Evolutionary conservation across 1,284 basidiomycete genomes (phyloP), one percentile per base, ranked within the genome.

Genomic region (Austroboletus novae-zelandiae): DNA sequence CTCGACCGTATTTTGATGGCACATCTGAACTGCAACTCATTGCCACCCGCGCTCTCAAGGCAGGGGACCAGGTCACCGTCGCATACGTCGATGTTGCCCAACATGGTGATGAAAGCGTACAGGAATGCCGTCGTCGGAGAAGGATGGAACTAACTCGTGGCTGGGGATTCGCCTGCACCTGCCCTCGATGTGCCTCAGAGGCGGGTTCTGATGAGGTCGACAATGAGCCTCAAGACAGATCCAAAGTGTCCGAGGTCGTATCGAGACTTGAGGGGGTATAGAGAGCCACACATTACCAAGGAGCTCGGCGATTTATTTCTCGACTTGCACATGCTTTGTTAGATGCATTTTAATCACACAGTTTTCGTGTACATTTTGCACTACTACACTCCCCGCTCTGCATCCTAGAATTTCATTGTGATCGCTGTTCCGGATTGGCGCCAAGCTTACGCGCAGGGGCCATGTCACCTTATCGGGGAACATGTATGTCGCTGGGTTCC

Each of bases 91-190:
- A 90, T 57, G 78, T 83, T 54, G 68, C 72, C 1, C 76, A 78
- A 58, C 77, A 74, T 49, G 65, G 72, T 4, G 78, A 63, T 37
- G 86, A 89, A 66, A 73, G 74, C 25, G 52, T 63, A 9, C 65
- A 70, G 6, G 80, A 84, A 29, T 80, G 82, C 45, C 74, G 84
- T 46, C 73, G 79, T 43, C 76, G 85, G 45, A 74, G 89, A 53
- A 78, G 89, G 25, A 73, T 76, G 57, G 86, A 89, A 67, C 76
- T 91, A 36, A 86, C 80, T n/a, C 75, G 83, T 40, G 89, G 89
- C 34, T 91, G 89, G 89, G 75, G 77, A 54, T 89, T 91, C 63
- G 80, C 84, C 23, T 91, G 89, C 63, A 67, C 72, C 45, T 91
- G 89, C 64, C 65, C 74, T 46, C 77, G 79, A 41, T 91, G 89